These are phyloP conservation scores for Coemansia sp. DNA, from an alignment of 192 early-diverging fungal genomes.

Conservation along the genomic window DNA sequence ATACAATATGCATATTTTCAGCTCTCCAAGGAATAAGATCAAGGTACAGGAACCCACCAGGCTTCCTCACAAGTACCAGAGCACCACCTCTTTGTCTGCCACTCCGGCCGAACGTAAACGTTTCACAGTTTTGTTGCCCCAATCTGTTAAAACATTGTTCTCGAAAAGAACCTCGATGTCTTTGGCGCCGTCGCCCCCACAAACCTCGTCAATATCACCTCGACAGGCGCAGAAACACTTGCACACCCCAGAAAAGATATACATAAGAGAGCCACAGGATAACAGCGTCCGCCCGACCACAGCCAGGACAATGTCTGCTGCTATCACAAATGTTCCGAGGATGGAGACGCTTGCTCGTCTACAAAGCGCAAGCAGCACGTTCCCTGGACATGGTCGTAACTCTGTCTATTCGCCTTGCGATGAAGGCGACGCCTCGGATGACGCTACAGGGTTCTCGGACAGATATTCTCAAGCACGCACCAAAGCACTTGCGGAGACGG, in stretches of 20 bases:
- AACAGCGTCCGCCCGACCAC: not conserved
- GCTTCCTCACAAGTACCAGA: conserved; percentile 5
- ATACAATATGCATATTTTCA: conserved; percentile 26
- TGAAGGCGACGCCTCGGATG: not conserved
- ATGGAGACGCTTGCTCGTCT: not conserved
- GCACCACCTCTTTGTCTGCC: not conserved
- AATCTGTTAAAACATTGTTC: conserved; percentile 45
- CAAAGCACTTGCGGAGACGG: conserved; percentile 37
- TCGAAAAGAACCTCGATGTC: conserved; percentile 12
- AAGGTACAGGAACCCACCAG: conserved; percentile 8
- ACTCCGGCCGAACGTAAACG: conserved; percentile 26
- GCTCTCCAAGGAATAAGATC: conserved; percentile 21
- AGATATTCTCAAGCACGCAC: conserved; percentile 38
- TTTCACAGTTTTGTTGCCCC: conserved; percentile 18
- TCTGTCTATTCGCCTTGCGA: not conserved
- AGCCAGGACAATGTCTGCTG: not conserved
- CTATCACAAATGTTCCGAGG: not conserved
- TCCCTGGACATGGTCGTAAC: not conserved
- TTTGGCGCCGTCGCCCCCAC: not conserved
- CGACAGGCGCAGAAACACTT: not conserved
- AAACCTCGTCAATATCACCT: not conserved
- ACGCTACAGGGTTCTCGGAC: conserved; percentile 5
- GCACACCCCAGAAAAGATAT: not conserved
- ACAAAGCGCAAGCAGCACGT: conserved; percentile 13
- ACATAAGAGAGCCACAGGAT: not conserved